These are phyloP conservation scores for Lepraria neglecta DNA, from an alignment of 495 filamentous ascomycete species.

Conservation along the genomic window DNA sequence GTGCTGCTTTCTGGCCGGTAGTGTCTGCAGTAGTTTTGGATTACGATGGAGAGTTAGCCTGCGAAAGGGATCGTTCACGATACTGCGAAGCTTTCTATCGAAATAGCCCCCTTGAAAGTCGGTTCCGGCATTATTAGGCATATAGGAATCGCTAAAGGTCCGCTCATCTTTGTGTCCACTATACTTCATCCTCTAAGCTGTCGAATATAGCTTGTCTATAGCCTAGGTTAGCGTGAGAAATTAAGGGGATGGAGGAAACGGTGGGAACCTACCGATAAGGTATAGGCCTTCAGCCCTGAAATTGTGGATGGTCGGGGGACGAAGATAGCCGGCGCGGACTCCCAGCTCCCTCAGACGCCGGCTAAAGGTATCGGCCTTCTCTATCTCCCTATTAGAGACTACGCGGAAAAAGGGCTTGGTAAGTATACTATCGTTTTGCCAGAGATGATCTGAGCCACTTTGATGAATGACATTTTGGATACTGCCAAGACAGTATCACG, in stretches of 20 bases:
- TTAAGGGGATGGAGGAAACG: constrained; percentile 4
- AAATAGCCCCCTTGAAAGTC: constrained; percentile 25
- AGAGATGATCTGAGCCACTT: constrained; percentile 1
- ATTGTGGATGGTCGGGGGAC: constrained; percentile 23
- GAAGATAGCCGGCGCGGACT: constrained; percentile 16
- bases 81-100: constrained; percentile 21
- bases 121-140: constrained; percentile 24
- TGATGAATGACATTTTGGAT: no score
- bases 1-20: constrained; percentile 27
- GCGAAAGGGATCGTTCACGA: constrained; percentile 26
- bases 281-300: constrained; percentile 27
- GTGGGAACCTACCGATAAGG: constrained; percentile 23
- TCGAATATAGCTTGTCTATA: constrained; percentile 30
- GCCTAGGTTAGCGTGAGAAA: constrained; percentile 18
- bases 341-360: constrained; percentile 19
- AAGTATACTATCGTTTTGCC: constrained; percentile 15
- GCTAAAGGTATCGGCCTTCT: constrained; percentile 16
- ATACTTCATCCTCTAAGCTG: constrained; percentile 26
- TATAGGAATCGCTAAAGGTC: constrained; percentile 26
- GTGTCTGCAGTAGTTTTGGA: constrained; percentile 27
- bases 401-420: constrained; percentile 19
- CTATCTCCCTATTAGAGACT: constrained; percentile 18
- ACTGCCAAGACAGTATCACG: no score
- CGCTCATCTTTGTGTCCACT: constrained; percentile 22
- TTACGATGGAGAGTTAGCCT: constrained; percentile 24